Conservation (phyloP, 345 rosid species). For the Jatropha curcas region DNA sequence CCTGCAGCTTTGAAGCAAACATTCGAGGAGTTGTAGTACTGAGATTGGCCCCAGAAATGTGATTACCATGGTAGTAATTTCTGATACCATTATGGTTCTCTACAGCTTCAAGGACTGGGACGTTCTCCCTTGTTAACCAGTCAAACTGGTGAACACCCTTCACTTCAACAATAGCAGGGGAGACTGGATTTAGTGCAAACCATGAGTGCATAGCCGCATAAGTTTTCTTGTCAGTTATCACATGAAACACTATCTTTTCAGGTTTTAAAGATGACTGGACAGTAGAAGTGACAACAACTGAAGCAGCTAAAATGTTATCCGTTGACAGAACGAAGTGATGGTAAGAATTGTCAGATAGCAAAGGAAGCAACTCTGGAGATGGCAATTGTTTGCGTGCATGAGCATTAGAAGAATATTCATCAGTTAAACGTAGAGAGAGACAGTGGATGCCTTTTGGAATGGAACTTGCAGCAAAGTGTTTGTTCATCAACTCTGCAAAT, state of each 20-base stretch:
- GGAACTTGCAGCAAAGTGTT: constrained; percentile 99
- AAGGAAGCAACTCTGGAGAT: constrained; percentile 96
- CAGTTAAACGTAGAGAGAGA: constrained; percentile 91
- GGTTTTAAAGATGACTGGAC: constrained; percentile 82
- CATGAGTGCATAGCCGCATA: constrained; percentile 99
- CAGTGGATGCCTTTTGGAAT: constrained; percentile 97
- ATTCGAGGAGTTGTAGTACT: constrained; percentile 74
- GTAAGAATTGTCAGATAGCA: constrained; percentile 84
- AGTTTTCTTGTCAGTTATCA: constrained; percentile 98
- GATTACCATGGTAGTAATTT: constrained; percentile 96
- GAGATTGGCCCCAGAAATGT: constrained; percentile 83
- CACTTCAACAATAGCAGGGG: constrained; percentile 91
- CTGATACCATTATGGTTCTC: constrained; percentile 83
- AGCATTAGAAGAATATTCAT: constrained; percentile 98
- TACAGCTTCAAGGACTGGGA: constrained; percentile 98
- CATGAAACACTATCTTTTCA: constrained; percentile 90
- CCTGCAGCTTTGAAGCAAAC: constrained; percentile 95
- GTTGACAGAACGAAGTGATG: constrained; percentile 88
- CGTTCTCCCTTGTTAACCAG: constrained; percentile 98
- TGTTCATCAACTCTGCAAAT: constrained; percentile 94
- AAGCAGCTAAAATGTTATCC: constrained; percentile 97
- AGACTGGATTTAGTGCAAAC: constrained; percentile 88
- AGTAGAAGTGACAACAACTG: constrained; percentile 93
- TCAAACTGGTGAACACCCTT: constrained; percentile 99
- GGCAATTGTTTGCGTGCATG: constrained; percentile 97